Evolutionary conservation across 148 eudicot genomes (phyloP), one percentile per base, ranked within the genome.

Genomic region (Limonium bicolor): DNA sequence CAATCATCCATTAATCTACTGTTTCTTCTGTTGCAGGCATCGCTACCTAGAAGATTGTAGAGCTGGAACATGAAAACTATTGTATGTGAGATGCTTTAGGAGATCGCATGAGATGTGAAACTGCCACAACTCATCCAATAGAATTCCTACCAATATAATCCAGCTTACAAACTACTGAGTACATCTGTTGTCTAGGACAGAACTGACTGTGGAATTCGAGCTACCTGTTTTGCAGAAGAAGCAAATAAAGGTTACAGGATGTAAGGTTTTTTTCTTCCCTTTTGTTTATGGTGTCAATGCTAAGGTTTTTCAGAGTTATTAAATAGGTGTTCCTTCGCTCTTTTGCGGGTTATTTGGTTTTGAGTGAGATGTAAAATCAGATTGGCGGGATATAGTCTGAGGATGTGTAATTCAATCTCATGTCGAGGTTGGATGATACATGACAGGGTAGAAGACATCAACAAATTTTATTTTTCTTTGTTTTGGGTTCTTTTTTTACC

Each of bases 331-430:
- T 30, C 12, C 22, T 42, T 41, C 53, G 28, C 40, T 54, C 27
- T 41, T 30, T 62, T 27, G 36, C 27, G 21, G 22, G 40, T 23
- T 53, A 48, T 63, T 50, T 54, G 37, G 46, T 38, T 33, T 62
- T 59, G 73, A 62, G 60, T 68, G 73, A 62, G 64, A 44, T 54
- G 73, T 68, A 68, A 48, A 48, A 68, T 62, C 63, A 44, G 64
- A 21, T 47, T 62, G n/a, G 61, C 64, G 73, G 73, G 64, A 37
- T 62, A 58, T 62, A 62, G 60, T 57, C 53, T n/a, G n/a, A 49
- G 48, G 27, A 50, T 56, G 54, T 40, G 64, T 58, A 54, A 58
- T 61, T 36, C 26, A 48, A 60, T 62, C 60, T 45, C 57, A 39
- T 51, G 57, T 42, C n/a, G 56, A 42, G 68, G 28, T 27, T 33